A percentile compares a stretch with the other conserved stretches of the same genome.
Evolutionary conservation across 1,284 basidiomycete genomes (phyloP).

Genomic region (Leccinum laetum): DNA sequence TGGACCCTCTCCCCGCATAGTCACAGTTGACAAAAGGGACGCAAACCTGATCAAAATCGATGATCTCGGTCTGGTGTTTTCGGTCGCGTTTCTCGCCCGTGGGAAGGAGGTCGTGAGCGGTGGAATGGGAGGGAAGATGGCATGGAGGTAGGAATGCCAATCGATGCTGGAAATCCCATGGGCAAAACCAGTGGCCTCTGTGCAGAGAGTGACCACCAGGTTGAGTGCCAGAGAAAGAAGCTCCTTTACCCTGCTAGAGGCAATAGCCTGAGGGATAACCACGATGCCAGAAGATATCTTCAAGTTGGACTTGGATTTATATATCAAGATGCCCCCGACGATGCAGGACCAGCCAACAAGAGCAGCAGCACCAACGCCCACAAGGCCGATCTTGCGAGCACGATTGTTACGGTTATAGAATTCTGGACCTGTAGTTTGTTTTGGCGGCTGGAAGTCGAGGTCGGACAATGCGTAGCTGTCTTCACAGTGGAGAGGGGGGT

Average conservation of each 20-base stretch:
- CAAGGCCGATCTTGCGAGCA: conserved; percentile 25
- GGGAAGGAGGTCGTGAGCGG: too few relatives aligned
- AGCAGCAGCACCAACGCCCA: conserved; percentile 24
- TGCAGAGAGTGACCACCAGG: conserved; percentile 28
- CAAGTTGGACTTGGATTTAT: conserved; percentile 14
- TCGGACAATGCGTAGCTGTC: conserved; percentile 17
- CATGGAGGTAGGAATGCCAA: too few relatives aligned
- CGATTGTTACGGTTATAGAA: conserved; percentile 33
- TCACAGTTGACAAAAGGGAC: too few relatives aligned
- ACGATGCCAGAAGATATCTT: conserved; percentile 23
- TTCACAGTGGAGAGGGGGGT: conserved; percentile 1
- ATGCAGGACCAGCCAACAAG: conserved; percentile 26
- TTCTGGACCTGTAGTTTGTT: conserved; percentile 27
- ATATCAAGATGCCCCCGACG: conserved; percentile 23
- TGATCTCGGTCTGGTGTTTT: too few relatives aligned
- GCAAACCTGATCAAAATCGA: too few relatives aligned
- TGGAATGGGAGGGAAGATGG: too few relatives aligned
- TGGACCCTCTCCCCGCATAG: too few relatives aligned
- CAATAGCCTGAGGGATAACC: conserved; percentile 14
- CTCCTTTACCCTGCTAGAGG: conserved; percentile 21
- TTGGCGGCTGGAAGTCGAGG: conserved; percentile 26
- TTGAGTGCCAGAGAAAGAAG: conserved; percentile 22
- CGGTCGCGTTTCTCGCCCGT: too few relatives aligned
- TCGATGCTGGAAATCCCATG: too few relatives aligned
- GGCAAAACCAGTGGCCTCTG: conserved; percentile 30